Base-by-base conservation (phyloP, 176 grass and related monocot genomes). In the Puya raimondii region DNA sequence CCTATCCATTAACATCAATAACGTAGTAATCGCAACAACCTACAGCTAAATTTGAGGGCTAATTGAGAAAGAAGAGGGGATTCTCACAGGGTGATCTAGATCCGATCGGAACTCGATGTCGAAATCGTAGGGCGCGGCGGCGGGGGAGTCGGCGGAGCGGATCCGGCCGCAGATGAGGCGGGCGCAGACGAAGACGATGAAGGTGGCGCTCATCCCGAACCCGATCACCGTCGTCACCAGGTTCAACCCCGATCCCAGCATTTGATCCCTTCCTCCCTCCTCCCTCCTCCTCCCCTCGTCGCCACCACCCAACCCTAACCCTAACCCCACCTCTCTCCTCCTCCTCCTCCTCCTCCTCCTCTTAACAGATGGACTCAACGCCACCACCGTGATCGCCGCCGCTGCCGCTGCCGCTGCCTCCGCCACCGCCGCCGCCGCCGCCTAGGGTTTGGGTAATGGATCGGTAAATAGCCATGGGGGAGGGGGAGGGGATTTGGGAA, bases 221-320 rank as follows among this genome's bases (percentile, higher is more conserved):
- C 93, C 89, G 70, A 97, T 92, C 77, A 97, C 86, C 64, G 93
- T 92, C 72, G 93, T 90, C 53, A 92, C 93, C 63, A 97, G 86
- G 80, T 97, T 92, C 82, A 97, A 76, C 59, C 89, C 86, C 64
- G 86, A 92, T 13, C 81, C 89, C 63, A 90, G 78, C 93, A 92
- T 96, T 80, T 73, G 21, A 61, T 22, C 56, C 56, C 21, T 61
- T 12, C 18, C 47, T 57, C 17, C 18, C 47, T 57, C 17, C 15
- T 72, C 18, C 78, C 61, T 11, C 0, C 48, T 29, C 27, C 50
- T 22, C 13, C 27, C 27, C 33, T 29, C 27, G 25, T 26, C 27
- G 1, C 27, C 27, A 29, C 27, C 27, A 2, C n/a, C n/a, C 3
- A 33, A 33, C 33, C 33, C 4, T 8, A 42, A 42, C 13, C 49